Conservation (phyloP, 164 flowering plant species). For the Brasenia schreberi region DNA sequence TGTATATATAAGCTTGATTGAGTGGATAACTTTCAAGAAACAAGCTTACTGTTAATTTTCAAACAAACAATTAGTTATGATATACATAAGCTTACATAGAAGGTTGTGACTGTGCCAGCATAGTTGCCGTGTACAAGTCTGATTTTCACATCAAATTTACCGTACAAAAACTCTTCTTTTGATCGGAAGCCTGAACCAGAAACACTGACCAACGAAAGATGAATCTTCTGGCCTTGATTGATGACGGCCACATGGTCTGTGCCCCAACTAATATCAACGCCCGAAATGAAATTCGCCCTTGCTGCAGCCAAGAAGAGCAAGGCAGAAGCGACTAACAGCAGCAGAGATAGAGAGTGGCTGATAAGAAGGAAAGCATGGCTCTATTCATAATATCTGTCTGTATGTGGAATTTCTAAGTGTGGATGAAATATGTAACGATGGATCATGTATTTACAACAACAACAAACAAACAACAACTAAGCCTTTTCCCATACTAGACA, state of each 20-base stretch:
- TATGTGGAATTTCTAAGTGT: too few species aligned
- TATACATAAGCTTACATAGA: constrained; percentile 11
- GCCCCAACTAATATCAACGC: constrained; percentile 17
- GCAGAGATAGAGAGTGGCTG: too few species aligned
- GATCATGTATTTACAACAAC: too few species aligned
- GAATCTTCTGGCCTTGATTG: constrained; percentile 16
- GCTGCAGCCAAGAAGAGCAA: neutral
- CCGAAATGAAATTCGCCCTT: constrained; percentile 11
- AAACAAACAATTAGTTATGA: too few species aligned
- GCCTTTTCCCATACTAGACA: too few species aligned
- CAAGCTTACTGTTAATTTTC: too few species aligned
- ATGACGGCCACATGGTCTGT: constrained; percentile 12
- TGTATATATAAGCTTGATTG: too few species aligned
- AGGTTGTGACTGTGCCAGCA: constrained; percentile 29
- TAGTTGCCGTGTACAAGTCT: constrained; percentile 29
- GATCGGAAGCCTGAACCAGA: constrained; percentile 28
- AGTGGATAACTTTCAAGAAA: too few species aligned
- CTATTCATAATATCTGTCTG: too few species aligned
- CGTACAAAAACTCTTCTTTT: constrained; percentile 16
- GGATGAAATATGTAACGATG: too few species aligned
- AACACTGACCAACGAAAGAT: constrained; percentile 17
- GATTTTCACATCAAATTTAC: constrained; percentile 22
- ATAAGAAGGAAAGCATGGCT: too few species aligned
- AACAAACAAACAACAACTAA: too few species aligned
- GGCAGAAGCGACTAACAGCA: neutral